Base-by-base conservation (phyloP, 805 yeast genomes). In the Trichomonascus vanleenenianus region DNA sequence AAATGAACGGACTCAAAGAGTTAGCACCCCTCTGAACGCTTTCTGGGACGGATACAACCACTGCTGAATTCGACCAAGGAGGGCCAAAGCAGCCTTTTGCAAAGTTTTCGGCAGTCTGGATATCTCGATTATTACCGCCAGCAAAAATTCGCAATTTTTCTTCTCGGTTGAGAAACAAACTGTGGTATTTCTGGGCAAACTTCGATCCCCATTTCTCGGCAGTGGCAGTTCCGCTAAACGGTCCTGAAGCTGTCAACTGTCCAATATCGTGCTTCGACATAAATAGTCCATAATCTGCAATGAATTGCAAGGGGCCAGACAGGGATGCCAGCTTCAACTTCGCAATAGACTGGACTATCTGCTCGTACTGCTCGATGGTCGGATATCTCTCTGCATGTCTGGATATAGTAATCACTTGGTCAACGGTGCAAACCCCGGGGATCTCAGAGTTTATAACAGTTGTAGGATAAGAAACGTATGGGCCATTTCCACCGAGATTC, bases 11-110 rank as follows among this genome's bases (percentile, higher is more conserved):
- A 2, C 51, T 53, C 30, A 58, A 49, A 12, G 56, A 39, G 47
- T 57, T 50, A 25, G 52, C 56, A n/a, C 61, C 61, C 42, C 48
- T 52, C 22, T 36, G 40, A 8, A 39, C 46, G 7, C 42, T 50
- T 47, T 47, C 54, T 15, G 53, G 56, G 19, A 57, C 50, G 31
- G 50, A 40, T 30, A 53, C 50, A 27, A 56, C 10, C 20, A 6
- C 22, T 14, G 14, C 60, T 58, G 8, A 50, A 55, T 6, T 49
- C 39, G 20, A 48, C 56, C 41, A 55, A 50, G 55, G 53, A 47
- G 51, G 48, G 15, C 56, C 55, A 18, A 57, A 38, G 47, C 59
- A 57, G 12, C 63, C 63, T 42, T 53, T 48, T 14, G 59, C 63
- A 34, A 58, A 59, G 22, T 51, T 42, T 39, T 58, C 56, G 10